Base-by-base conservation (phyloP, 805 yeast genomes). In the Blastobotrys parvus region DNA sequence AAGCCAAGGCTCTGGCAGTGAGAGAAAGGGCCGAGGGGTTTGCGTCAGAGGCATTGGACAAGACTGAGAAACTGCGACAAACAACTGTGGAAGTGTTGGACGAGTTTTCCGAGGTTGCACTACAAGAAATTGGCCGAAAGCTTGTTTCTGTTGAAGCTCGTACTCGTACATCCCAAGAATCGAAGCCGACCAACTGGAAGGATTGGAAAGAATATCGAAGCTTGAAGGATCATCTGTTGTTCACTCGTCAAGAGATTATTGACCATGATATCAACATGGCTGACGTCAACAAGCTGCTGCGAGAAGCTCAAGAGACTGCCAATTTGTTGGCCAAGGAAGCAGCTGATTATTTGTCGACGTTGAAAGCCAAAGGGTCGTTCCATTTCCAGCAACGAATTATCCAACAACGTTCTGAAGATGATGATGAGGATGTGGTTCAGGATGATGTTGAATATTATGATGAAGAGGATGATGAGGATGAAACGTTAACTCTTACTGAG, bases 71-170 rank as follows among this genome's bases (percentile, higher is more conserved):
- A 18, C 40, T 51, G 16, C 49, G 58, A 2, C 42, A 37, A 21
- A 30, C 46, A 29, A 71, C 75, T 6, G 65, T 72, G 27, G 76
- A 72, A 47, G 63, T 71, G 3, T 60, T 72, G 50, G 77, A 72
- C 50, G 67, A 71, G 21, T 72, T 69, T 55, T 69, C 72, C 17
- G 77, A 72, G 22, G 60, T 63, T 7, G 62, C 73, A 1, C 59
- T 71, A 27, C 64, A 55, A 47, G 72, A 69, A 45, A 68, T 70
- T 47, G 62, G 71, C 21, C 62, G 63, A 31, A 57, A 63, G 34
- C 59, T 72, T 47, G 60, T 66, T 2, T 51, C 52, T 1, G 46
- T 60, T 3, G 27, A 43, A 11, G 16, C 41, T 15, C 39, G 27
- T 15, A 31, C 29, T 22, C 16, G 39, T 23, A 37, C 25, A n/a